Base-by-base conservation (phyloP, 352 stramenopile species). In the Halophytophthora batemanensis region DNA sequence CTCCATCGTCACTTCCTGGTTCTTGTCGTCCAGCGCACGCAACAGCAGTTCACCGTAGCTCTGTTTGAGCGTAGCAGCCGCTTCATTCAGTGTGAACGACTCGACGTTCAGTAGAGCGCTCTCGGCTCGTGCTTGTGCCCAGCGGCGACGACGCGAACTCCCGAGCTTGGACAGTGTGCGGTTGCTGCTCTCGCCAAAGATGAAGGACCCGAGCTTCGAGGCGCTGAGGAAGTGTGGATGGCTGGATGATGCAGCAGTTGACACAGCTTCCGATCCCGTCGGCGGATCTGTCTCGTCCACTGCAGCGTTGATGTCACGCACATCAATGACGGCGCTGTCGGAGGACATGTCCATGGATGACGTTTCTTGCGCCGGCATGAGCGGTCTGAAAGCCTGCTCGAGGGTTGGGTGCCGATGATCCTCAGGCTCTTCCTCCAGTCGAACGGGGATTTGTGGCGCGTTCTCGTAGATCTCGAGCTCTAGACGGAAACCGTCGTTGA, bases 391-490 rank as follows among this genome's bases (percentile, higher is more conserved):
- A 14, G 29, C 33, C 25, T 42, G 25, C 7, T 17, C 42, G 40
- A 2, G 18, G 23, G 17, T 34, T 19, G 37, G 19, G 12, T 43
- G n/a, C 17, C 35, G 22, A 31, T 53, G 22, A 31, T 53, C 37
- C 13, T 47, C 15, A 3, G 33, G 11, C 33, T 38, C 14, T n/a
- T 59, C 54, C 28, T 43, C 57, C 6, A 43, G 13, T 31, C 25
- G 25, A 4, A 31, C 25, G 19, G 63, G 55, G 36, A 67, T 53
- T 35, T 63, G 48, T 15, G 54, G n/a, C 11, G 51, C 48, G 36
- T 54, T 74, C 35, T 90, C 63, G 40, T 83, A 87, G 19, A 91
- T 83, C 40, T 89, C 73, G 12, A 91, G 66, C 39, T 91, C 74
- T 10, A 92, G 57, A 0, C 74, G 63, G 44, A 92, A 84, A 15